A percentile compares a stretch with the other conserved stretches of the same genome.
phyloP scores from a whole-genome alignment of 2,329 filamentous ascomycete species.

The Ascochyta koolunga region DNA sequence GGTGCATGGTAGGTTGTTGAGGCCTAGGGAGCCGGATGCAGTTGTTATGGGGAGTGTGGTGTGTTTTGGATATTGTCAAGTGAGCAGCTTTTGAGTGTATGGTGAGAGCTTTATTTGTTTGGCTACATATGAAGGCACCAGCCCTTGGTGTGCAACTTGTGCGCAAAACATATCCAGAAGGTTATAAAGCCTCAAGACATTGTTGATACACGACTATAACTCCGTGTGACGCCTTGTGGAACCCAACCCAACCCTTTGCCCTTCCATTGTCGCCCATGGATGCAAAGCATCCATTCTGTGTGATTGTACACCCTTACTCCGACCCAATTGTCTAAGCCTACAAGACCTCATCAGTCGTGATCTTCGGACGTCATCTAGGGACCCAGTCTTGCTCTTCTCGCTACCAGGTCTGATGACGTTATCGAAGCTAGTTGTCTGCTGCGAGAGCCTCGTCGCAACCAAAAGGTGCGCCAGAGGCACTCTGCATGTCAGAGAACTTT shows the following conservation, averaged over 20 bases:
- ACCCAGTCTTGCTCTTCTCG: constrained; percentile 30
- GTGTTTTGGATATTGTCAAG: too few species aligned
- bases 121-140: constrained; percentile 41
- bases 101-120: constrained; percentile 30
- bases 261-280: constrained; percentile 19
- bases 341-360: constrained; percentile 38
- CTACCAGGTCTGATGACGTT: constrained; percentile 32
- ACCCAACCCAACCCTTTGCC: constrained; percentile 24
- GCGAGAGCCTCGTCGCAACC: constrained; percentile 57
- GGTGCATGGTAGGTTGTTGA: not conserved
- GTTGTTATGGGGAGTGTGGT: too few species aligned
- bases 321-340: constrained; percentile 34
- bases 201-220: constrained; percentile 37
- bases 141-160: constrained; percentile 42
- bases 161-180: constrained; percentile 32
- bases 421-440: constrained; percentile 47
- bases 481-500: constrained; percentile 52
- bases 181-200: constrained; percentile 21
- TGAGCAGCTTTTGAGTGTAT: not conserved
- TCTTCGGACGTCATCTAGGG: constrained; percentile 28
- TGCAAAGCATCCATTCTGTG: constrained; percentile 22
- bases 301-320: constrained; percentile 37
- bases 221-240: constrained; percentile 29
- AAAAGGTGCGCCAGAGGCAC: constrained; percentile 55
- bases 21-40: not conserved